Conservation (phyloP, 257 asterid genomes). For the Penstemon newberryi region DNA sequence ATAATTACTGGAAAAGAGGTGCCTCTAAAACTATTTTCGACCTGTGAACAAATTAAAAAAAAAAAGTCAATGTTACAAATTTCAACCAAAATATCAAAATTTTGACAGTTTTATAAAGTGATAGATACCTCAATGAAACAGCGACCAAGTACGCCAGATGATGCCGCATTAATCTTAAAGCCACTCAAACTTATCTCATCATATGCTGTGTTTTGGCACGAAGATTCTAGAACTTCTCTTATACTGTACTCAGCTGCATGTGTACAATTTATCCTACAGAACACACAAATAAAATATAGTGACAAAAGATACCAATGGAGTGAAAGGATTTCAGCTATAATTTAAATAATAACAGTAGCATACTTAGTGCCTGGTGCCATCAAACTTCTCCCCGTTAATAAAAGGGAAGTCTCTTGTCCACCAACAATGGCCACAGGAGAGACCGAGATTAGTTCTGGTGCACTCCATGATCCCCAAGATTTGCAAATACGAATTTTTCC, state of each 20-base stretch:
- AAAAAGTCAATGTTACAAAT: conserved; percentile 12
- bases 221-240: conserved; percentile 34
- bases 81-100: not conserved
- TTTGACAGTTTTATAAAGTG: conserved; percentile 2
- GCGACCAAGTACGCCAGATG: conserved; percentile 57
- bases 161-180: conserved; percentile 44
- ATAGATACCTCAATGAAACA: conserved; percentile 73
- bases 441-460: conserved; percentile 64
- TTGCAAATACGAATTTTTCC: conserved; percentile 65
- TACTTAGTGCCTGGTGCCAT: conserved; percentile 61
- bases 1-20: conserved; percentile 76
- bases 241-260: conserved; percentile 45
- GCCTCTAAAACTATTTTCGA: conserved; percentile 63
- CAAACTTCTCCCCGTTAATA: conserved; percentile 63
- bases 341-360: conserved; percentile 15
- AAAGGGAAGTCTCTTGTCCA: conserved; percentile 69
- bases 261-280: conserved; percentile 71
- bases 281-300: conserved; percentile 15
- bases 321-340: too few relatives aligned
- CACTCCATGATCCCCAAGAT: conserved; percentile 47
- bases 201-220: conserved; percentile 35
- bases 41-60: conserved; percentile 39
- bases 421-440: conserved; percentile 79
- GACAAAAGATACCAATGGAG: not conserved
- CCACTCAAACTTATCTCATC: conserved; percentile 54